These are phyloP conservation scores for Pueraria montana DNA, from an alignment of 306 rosid species.

Conservation along the genomic window DNA sequence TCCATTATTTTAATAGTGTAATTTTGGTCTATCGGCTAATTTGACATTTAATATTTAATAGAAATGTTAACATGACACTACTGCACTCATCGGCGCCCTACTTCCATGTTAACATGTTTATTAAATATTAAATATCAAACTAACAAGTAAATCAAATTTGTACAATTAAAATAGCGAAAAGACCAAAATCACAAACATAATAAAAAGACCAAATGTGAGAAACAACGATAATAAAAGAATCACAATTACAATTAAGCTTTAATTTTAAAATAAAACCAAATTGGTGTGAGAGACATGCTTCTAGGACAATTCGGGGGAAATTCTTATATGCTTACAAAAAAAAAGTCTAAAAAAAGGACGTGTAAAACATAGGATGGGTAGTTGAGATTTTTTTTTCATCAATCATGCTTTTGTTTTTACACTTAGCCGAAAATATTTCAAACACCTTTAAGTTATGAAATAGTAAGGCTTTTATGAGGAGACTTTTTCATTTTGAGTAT, in stretches of 20 bases:
- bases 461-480: background rate
- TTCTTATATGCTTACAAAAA: background rate
- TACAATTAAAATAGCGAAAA: background rate
- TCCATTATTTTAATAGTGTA: too few relatives aligned
- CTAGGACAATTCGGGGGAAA: too few relatives aligned
- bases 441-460: background rate
- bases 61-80: background rate
- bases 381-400: conserved; percentile 2
- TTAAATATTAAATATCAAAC: background rate
- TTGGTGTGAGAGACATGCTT: background rate
- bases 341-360: background rate
- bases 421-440: background rate
- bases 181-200: background rate
- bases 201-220: background rate
- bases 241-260: background rate
- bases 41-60: too few relatives aligned
- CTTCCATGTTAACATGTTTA: background rate
- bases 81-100: too few relatives aligned
- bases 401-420: background rate
- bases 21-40: too few relatives aligned
- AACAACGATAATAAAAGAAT: background rate
- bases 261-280: background rate
- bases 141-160: background rate
- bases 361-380: background rate
- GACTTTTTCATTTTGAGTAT: background rate